These are phyloP conservation scores for Beta macrorhiza DNA, from an alignment of 179 eudicot species.

Conservation along the genomic window DNA sequence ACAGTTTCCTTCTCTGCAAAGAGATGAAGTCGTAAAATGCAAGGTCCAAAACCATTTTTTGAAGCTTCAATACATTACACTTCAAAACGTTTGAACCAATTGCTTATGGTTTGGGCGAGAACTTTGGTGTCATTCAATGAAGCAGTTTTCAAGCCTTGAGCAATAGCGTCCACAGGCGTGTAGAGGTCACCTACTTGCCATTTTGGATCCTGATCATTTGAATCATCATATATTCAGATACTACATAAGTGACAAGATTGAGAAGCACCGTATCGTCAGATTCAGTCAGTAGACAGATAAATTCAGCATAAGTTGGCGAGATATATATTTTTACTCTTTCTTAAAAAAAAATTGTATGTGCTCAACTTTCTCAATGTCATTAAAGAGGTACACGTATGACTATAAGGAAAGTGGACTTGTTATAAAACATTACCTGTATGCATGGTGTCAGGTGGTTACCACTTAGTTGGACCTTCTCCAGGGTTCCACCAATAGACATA, in stretches of 20 bases:
- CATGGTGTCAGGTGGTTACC: constrained; percentile 96
- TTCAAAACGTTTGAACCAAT: constrained; percentile 59
- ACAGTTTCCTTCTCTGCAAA: background rate
- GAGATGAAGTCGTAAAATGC: background rate
- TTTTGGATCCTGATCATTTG: constrained; percentile 61
- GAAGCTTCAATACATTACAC: constrained; percentile 1
- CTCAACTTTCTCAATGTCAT: background rate
- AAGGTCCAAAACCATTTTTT: background rate
- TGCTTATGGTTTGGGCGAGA: constrained; percentile 57
- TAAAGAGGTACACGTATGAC: background rate
- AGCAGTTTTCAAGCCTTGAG: constrained; percentile 75
- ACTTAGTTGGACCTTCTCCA: constrained; percentile 63
- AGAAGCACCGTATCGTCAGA: no score
- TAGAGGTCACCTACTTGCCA: constrained; percentile 76
- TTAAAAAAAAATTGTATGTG: background rate
- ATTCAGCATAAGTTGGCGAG: background rate
- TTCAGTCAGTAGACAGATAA: background rate
- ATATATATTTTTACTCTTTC: no score
- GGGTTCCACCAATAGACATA: constrained; percentile 65
- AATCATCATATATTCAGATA: background rate
- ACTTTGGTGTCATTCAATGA: constrained; percentile 65
- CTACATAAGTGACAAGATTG: no score
- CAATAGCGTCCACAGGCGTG: constrained; percentile 89
- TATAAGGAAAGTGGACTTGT: background rate
- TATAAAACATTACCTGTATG: constrained; percentile 50